A percentile compares a stretch with the other conserved stretches of the same genome.
Conservation (phyloP, 2,329 filamentous ascomycete genomes). For the Epichloe elymi region DNA sequence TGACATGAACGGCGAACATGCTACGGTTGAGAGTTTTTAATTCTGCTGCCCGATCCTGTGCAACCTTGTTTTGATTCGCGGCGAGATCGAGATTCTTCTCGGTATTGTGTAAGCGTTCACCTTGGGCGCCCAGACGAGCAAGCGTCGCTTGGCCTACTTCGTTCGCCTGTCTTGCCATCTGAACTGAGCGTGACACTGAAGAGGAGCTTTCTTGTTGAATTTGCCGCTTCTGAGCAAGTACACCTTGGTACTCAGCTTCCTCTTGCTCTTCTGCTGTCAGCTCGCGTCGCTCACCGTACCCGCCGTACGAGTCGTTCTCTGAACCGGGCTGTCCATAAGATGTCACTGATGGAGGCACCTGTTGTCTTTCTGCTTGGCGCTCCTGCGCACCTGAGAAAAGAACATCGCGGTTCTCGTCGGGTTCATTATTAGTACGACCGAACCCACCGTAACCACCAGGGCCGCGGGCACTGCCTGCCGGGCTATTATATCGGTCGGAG, state of each 20-base stretch:
- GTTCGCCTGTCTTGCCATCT: conserved; percentile 30
- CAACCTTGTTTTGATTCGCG: conserved; percentile 59
- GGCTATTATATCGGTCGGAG: conserved; percentile 29
- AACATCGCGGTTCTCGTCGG: conserved; percentile 45
- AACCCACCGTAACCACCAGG: conserved; percentile 50
- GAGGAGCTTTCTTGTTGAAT: conserved; percentile 61
- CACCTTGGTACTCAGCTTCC: conserved; percentile 53
- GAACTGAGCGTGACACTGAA: conserved; percentile 25
- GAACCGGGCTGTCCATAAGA: conserved; percentile 15
- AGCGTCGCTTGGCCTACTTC: conserved; percentile 56
- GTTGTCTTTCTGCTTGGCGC: conserved; percentile 30
- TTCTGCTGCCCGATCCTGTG: conserved; percentile 69
- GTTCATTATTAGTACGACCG: conserved; percentile 29
- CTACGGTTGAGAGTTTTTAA: conserved; percentile 75
- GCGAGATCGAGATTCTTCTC: conserved; percentile 75
- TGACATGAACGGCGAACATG: conserved; percentile 79
- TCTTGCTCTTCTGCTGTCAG: conserved; percentile 74
- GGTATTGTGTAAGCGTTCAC: conserved; percentile 68
- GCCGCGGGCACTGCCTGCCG: conserved; percentile 25
- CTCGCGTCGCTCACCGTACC: conserved; percentile 57
- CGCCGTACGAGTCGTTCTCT: conserved; percentile 27
- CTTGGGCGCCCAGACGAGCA: conserved; percentile 61
- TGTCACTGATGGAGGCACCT: conserved; percentile 8
- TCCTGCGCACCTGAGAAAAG: conserved; percentile 47
- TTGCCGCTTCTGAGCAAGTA: conserved; percentile 41